These are phyloP conservation scores for Coemansia aciculifera DNA, from an alignment of 192 early-diverging fungal genomes.

Conservation along the genomic window DNA sequence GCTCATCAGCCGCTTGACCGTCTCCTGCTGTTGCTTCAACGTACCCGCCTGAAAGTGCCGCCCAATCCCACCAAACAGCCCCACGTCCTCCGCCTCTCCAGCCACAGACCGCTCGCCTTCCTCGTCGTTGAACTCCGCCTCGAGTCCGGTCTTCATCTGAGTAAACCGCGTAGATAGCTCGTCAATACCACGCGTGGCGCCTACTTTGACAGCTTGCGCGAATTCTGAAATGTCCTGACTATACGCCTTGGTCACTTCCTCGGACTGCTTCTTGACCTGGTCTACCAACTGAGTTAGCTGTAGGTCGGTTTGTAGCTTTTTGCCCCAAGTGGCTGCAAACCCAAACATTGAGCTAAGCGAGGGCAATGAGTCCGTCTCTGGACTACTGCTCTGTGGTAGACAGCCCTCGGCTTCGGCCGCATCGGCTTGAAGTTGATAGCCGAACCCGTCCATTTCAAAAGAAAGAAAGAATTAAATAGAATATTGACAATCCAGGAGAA, in stretches of 20 bases:
- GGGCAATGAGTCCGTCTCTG: conserved; percentile 11
- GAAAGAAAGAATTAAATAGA: neutral
- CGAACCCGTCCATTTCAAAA: conserved; percentile 42
- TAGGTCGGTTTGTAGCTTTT: conserved; percentile 33
- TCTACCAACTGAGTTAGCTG: conserved; percentile 39
- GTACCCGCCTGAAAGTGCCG: conserved; percentile 30
- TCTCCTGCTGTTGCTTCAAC: conserved; percentile 29
- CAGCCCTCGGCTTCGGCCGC: conserved; percentile 49
- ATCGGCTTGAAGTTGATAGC: conserved; percentile 35
- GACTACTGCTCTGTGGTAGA: conserved; percentile 2
- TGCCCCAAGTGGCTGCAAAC: conserved; percentile 48
- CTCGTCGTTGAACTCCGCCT: conserved; percentile 12
- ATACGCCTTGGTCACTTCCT: conserved; percentile 47
- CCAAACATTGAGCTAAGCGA: conserved; percentile 41
- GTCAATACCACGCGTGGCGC: conserved; percentile 39
- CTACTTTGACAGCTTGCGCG: conserved; percentile 42
- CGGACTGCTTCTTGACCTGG: conserved; percentile 49
- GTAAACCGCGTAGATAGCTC: conserved; percentile 36
- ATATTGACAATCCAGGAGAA: neutral
- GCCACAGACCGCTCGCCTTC: neutral
- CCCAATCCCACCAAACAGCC: conserved; percentile 19
- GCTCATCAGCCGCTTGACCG: conserved; percentile 34
- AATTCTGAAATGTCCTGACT: conserved; percentile 49
- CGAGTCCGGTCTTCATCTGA: conserved; percentile 33
- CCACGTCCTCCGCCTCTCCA: neutral